Base-by-base conservation (phyloP, 148 eudicot species). In the Agrostemma githago region DNA sequence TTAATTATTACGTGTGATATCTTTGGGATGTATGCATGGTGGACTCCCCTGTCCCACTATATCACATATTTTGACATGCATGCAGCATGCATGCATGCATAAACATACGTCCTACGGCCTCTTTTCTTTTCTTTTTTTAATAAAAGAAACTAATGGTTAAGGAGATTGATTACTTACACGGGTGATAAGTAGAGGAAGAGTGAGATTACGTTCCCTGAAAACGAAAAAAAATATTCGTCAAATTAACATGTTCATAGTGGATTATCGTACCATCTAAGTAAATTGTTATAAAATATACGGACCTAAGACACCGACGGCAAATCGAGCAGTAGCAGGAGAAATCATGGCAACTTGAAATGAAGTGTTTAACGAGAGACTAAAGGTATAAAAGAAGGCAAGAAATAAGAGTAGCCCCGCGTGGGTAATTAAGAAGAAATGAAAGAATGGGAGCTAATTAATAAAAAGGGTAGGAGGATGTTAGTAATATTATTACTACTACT, bases 221-320 rank as follows among this genome's bases (percentile, higher is more conserved):
- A 74, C 48, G 40, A 60, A 62, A 69, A 69, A 6, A 5, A 70
- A 68, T 15, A 51, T 51, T 15, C 54, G 14, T 51, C 15, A 51
- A 10, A 51, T 51, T 51, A 51, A 51, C 56, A 51, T 51, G 56
- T 51, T 51, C 16, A 8, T 10, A 7, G 3, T 51, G 3, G 14
- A 51, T 1, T 12, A 3, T 51, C 34, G 34, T 26, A 26, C 34
- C 34, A 1, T 26, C 34, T 26, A 10, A 37, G 65, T 66, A 70
- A 61, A 73, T 79, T 56, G 8, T 88, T 82, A 88, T 76, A 82
- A 61, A 77, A 38, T 21, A 17, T 46, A 19, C 15, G 6, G 17
- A 82, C 85, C 85, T 69, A 83, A 12, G 58, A 83, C 56, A 56
- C 85, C 85, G 44, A 83, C 74, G 42, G 82, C 80, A 42, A 76